Conservation (phyloP, 2,329 filamentous ascomycete genomes). For the Emericellopsis cladophorae region DNA sequence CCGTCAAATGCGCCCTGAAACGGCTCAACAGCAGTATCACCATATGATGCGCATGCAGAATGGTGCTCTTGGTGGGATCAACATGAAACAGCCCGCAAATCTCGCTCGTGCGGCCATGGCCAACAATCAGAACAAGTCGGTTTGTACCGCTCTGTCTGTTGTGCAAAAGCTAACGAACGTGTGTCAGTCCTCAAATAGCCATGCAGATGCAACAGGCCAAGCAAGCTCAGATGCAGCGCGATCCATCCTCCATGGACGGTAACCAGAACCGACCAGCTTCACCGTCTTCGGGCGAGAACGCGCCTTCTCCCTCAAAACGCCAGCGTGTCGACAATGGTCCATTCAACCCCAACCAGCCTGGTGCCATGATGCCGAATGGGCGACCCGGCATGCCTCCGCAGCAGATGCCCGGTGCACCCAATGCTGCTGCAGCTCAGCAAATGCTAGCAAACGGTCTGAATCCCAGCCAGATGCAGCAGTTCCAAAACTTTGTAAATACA, state of each 20-base stretch:
- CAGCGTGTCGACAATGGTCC: slow-evolving; percentile 61
- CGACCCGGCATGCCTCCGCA: slow-evolving; percentile 62
- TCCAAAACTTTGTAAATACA: slow-evolving; percentile 49
- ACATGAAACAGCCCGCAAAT: slow-evolving; percentile 41
- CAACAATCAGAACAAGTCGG: slow-evolving; percentile 59
- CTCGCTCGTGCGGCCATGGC: slow-evolving; percentile 66
- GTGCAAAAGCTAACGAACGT: neutral
- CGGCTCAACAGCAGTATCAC: slow-evolving; percentile 41
- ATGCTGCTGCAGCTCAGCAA: slow-evolving; percentile 40
- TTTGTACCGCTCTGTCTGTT: neutral
- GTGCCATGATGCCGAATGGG: slow-evolving; percentile 59
- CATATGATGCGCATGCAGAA: slow-evolving; percentile 60
- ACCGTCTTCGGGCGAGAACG: slow-evolving; percentile 73
- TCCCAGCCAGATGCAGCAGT: slow-evolving; percentile 62
- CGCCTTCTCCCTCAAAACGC: slow-evolving; percentile 84
- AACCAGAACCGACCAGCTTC: slow-evolving; percentile 72
- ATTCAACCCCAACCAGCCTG: slow-evolving; percentile 59
- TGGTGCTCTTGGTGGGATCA: slow-evolving; percentile 40
- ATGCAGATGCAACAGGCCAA: slow-evolving; percentile 58
- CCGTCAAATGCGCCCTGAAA: slow-evolving; percentile 54
- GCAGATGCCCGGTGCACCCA: slow-evolving; percentile 45
- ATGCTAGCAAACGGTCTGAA: slow-evolving; percentile 62
- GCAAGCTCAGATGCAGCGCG: slow-evolving; percentile 74
- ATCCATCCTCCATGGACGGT: slow-evolving; percentile 77
- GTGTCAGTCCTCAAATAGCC: slow-evolving; percentile 50